A percentile compares a stretch with the other conserved stretches of the same genome.
phyloP scores from a whole-genome alignment of 345 rosid genomes.

The Murraya koenigii region DNA sequence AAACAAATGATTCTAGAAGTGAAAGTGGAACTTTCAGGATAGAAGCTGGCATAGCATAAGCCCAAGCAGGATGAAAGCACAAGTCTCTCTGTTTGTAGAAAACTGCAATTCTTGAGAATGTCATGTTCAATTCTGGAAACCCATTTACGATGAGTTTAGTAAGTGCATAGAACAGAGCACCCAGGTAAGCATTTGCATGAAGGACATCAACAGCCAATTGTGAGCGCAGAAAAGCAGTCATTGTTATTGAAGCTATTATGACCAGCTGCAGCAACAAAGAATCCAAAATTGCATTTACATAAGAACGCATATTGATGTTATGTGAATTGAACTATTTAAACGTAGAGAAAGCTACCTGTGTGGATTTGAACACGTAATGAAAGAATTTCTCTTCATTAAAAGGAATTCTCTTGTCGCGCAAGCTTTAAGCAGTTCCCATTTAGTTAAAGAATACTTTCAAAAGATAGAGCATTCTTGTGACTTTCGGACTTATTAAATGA shows the following conservation, averaged over 20 bases:
- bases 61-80: conserved; percentile 71
- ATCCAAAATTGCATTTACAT: not conserved
- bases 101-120: conserved; percentile 59
- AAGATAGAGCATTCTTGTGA: conserved; percentile 35
- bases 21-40: conserved; percentile 46
- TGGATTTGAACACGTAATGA: conserved; percentile 37
- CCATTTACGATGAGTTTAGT: conserved; percentile 54
- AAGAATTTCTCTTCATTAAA: conserved; percentile 27
- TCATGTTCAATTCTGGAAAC: conserved; percentile 58
- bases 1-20: conserved; percentile 41
- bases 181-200: conserved; percentile 32
- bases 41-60: conserved; percentile 54
- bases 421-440: conserved; percentile 37
- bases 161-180: conserved; percentile 54
- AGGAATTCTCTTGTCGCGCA: conserved; percentile 35
- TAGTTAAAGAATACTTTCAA: conserved; percentile 22
- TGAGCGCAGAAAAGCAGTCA: conserved; percentile 53
- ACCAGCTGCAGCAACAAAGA: conserved; percentile 32
- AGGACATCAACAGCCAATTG: conserved; percentile 34
- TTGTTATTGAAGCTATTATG: conserved; percentile 45
- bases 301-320: not conserved
- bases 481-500: conserved; percentile 31
- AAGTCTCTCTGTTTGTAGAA: conserved; percentile 72
- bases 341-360: conserved; percentile 23
- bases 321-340: not conserved